Base-by-base conservation (phyloP, 208 protist genomes). In the Wallacemonas sp. region DNA sequence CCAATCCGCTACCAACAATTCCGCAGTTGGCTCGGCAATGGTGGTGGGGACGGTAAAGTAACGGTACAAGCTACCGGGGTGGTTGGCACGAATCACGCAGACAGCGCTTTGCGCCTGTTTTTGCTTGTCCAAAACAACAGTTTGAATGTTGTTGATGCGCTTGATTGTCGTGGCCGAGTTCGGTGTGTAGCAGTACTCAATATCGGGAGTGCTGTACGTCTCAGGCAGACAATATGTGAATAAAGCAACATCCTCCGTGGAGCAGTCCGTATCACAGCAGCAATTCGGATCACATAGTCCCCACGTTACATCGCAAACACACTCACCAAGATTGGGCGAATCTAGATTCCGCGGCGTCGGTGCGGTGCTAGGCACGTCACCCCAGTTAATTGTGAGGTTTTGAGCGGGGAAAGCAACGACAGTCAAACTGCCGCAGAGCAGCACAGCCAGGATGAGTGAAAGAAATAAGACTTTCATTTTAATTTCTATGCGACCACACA, bases 221-320 rank as follows among this genome's bases (percentile, higher is more conserved):
- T 94, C 84, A 25, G 74, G 74, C 14, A 89, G 63, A 62, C 85
- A 94, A 25, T 79, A 79, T 1, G 33, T 48, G 50, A 95, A 95
- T 0, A 65, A 57, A 28, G 2, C 61, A 32, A 65, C 67, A 1
- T 72, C 78, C 22, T 46, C 42, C 1, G 54, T 28, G 20, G 65
- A 74, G 57, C 84, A 95, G 55, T 94, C 89, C 2, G 54, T 32
- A 52, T 95, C 89, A 55, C 86, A 91, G 57, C 89, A 95, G 42
- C 89, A 95, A 64, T 89, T 82, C 11, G 78, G 65, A 61, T 92
- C 86, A 70, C 89, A 95, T 7, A 81, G 28, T 10, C 77, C 82
- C 61, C 75, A 77, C 14, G 78, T 91, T 22, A 81, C 36, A 61
- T 95, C 84, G 45, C 89, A 95, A 31, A 91, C 77, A 55, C 84